These are phyloP conservation scores for Colletotrichum tanaceti DNA, from an alignment of 2,329 filamentous ascomycete genomes.

Conservation along the genomic window DNA sequence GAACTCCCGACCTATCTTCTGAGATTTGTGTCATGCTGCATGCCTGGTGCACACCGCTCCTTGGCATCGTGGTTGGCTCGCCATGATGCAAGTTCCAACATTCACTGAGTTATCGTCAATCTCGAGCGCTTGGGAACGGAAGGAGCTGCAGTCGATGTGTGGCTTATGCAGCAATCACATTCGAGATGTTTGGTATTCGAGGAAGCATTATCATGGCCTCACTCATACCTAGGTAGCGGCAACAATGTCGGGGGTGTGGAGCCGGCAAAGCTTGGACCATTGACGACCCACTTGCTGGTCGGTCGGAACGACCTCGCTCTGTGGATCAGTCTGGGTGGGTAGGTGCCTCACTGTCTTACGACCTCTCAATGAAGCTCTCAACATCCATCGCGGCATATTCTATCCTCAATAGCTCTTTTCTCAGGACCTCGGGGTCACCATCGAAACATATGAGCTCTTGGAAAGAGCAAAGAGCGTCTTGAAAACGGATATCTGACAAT, in stretches of 20 bases:
- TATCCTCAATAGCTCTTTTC: neutral
- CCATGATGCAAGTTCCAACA: too few relatives aligned
- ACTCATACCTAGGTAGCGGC: too few relatives aligned
- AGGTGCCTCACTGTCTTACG: neutral
- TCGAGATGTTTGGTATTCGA: neutral
- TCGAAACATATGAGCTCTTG: too few relatives aligned
- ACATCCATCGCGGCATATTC: neutral
- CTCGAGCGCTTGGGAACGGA: neutral
- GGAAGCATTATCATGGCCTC: neutral
- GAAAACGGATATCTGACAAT: too few relatives aligned
- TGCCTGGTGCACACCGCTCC: too few relatives aligned
- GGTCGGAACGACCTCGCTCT: slow-evolving; percentile 1
- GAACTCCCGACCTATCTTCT: neutral
- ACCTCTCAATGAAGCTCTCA: neutral
- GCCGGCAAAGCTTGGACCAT: slow-evolving; percentile 11
- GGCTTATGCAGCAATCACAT: too few relatives aligned
- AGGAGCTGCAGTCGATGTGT: neutral
- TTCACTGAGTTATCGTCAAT: too few relatives aligned
- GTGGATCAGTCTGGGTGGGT: neutral
- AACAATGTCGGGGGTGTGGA: slow-evolving; percentile 5
- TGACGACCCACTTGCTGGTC: neutral
- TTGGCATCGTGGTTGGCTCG: neutral
- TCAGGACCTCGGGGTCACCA: too few relatives aligned
- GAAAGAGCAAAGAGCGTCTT: too few relatives aligned
- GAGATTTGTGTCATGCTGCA: too few relatives aligned